Evolutionary conservation across 768 basidiomycete genomes (phyloP), one percentile per base, ranked within the genome.

Genomic region (Mycena kentingensis): DNA sequence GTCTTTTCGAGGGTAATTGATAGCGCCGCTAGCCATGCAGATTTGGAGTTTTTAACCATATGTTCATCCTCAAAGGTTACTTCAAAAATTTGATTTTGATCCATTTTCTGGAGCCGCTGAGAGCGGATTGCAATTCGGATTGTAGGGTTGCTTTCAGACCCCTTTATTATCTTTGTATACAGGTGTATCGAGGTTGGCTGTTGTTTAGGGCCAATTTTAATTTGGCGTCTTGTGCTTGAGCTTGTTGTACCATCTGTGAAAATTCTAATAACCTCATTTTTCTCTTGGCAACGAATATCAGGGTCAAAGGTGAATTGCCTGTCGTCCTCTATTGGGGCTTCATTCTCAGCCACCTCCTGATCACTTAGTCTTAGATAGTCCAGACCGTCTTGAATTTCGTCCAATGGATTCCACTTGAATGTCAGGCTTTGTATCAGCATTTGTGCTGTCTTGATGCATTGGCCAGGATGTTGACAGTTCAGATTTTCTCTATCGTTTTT

Each of bases 361-460:
- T 38, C 37, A 15, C 13, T 38, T 8, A 38, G 5, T 31, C 21
- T 13, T 11, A 46, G n/a, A 31, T 46, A 39, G 38, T 39, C 38
- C 4, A 39, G 11, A 21, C 21, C 15, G 24, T 50, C 49, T 16
- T 13, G 4, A 5, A 18, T 41, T 1, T 31, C 38, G 3, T 6
- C 16, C 16, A 13, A 22, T 6, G 49, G 49, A 19, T 41, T 42
- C 49, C 49, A 50, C 26, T 37, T 50, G 21, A 26, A 19, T 3
- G 12, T 18, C 6, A 50, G 39, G 22, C 49, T 8, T 11, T 25
- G 27, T 16, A 50, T 15, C 13, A 50, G 29, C 29, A 41, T 39
- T 42, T 41, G 37, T 10, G 38, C 37, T 7, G 28, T 50, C 18
- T 50, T 31, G 4, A 50, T 42, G 18, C 49, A 50, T 41, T 49